phyloP scores from a whole-genome alignment of 2,329 filamentous ascomycete species.

The Neonectria hederae region DNA sequence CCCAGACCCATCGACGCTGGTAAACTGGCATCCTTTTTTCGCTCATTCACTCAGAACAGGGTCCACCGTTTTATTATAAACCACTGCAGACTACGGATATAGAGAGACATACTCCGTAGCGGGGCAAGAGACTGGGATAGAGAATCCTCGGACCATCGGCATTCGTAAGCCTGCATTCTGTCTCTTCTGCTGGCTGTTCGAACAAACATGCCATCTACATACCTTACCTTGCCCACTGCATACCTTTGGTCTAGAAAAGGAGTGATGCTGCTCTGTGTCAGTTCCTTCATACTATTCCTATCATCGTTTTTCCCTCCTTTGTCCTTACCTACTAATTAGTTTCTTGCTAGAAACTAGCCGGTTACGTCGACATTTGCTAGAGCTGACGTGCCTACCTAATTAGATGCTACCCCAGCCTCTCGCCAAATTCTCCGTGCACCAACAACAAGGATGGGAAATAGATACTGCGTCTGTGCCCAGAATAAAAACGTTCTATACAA shows the following conservation, averaged over 20 bases:
- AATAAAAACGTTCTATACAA: neutral
- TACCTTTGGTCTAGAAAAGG: neutral
- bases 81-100: neutral
- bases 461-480: neutral
- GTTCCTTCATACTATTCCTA: neutral
- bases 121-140: neutral
- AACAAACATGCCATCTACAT: neutral
- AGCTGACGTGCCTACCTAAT: neutral
- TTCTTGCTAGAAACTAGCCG: neutral
- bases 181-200: neutral
- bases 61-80: conserved; percentile 1
- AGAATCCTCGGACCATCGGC: conserved; percentile 7
- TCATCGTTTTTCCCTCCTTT: neutral
- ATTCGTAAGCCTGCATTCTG: conserved; percentile 13
- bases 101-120: neutral
- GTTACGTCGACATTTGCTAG: neutral
- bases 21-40: neutral
- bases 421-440: neutral
- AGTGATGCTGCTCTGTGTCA: neutral
- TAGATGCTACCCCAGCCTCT: conserved; percentile 1
- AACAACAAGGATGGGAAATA: neutral
- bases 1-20: conserved; percentile 5
- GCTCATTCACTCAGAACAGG: neutral
- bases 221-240: neutral
- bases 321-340: neutral